A percentile compares a stretch with the other conserved stretches of the same genome.
phyloP scores from a whole-genome alignment of 768 basidiomycete genomes.

The Vishniacozyma victoriae region DNA sequence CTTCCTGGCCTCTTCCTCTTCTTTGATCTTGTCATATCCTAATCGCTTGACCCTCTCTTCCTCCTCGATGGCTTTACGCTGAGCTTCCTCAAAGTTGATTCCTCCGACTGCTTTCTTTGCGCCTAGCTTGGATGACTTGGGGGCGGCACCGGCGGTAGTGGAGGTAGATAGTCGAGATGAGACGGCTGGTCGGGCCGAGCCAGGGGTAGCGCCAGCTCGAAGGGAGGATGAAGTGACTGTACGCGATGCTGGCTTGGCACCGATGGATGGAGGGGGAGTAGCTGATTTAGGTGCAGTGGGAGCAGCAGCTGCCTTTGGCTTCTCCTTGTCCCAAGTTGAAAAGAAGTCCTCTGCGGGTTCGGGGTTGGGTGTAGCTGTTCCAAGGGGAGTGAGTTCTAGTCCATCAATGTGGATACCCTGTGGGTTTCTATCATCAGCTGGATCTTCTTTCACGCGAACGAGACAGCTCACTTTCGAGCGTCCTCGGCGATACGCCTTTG shows the following conservation, averaged over 20 bases:
- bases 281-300: conserved; percentile 50
- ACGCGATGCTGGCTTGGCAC: conserved; percentile 41
- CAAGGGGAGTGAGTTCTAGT: conserved; percentile 50
- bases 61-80: conserved; percentile 81
- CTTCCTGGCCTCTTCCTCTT: conserved; percentile 66
- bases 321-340: conserved; percentile 86
- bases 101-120: conserved; percentile 76
- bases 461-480: conserved; percentile 54
- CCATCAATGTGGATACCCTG: conserved; percentile 76
- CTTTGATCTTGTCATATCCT: conserved; percentile 79
- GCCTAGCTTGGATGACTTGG: conserved; percentile 63
- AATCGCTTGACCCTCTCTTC: conserved; percentile 86
- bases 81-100: conserved; percentile 91
- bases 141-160: conserved; percentile 50
- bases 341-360: conserved; percentile 78
- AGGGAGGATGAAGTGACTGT: conserved; percentile 50
- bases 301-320: conserved; percentile 54
- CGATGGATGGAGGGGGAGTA: conserved; percentile 47
- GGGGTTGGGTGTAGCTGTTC: conserved; percentile 36
- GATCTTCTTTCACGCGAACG: neutral
- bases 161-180: conserved; percentile 40
- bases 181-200: conserved; percentile 50
- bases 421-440: conserved; percentile 58
- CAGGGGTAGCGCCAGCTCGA: conserved; percentile 28
- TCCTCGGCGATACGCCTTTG: conserved; percentile 75